Conservation (phyloP, 1,284 basidiomycete genomes). For the Rhizopogon hawkerae region DNA sequence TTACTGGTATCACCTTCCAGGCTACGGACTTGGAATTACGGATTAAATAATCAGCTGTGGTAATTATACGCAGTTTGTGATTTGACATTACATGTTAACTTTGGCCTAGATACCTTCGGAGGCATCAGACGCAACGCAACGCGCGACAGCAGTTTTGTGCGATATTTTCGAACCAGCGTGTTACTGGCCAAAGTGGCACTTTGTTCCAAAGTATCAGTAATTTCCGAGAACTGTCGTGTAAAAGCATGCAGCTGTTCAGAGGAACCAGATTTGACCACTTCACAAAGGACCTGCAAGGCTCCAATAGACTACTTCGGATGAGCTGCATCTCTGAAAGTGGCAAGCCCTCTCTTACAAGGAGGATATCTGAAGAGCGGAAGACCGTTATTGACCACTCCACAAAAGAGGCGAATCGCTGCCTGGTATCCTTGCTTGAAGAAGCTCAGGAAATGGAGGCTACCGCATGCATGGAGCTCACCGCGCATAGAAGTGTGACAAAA, state of each 20-base stretch:
- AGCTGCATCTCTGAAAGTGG: not conserved
- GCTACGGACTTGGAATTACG: constrained; percentile 15
- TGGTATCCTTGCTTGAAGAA: constrained; percentile 52
- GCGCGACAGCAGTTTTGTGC: constrained; percentile 57
- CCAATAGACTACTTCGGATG: constrained; percentile 52
- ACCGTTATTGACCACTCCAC: constrained; percentile 37
- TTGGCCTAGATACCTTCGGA: constrained; percentile 31
- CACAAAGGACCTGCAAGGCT: constrained; percentile 64
- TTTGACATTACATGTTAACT: constrained; percentile 29
- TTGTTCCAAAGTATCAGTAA: constrained; percentile 36
- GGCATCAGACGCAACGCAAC: constrained; percentile 59
- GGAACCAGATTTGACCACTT: constrained; percentile 62
- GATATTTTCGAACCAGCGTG: constrained; percentile 59
- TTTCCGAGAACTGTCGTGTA: constrained; percentile 35
- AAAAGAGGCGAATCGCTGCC: constrained; percentile 42
- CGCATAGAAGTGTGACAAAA: constrained; percentile 71
- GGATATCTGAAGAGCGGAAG: constrained; percentile 35
- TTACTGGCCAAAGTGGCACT: constrained; percentile 40
- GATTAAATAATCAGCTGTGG: not conserved
- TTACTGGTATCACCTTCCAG: constrained; percentile 13
- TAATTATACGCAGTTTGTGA: not conserved
- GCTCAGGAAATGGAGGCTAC: not conserved
- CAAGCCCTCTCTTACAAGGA: constrained; percentile 37
- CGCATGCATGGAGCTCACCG: constrained; percentile 39
- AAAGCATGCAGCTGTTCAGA: constrained; percentile 43